phyloP scores from a whole-genome alignment of 805 yeast species.

The Metschnikowia bowlesiae region DNA sequence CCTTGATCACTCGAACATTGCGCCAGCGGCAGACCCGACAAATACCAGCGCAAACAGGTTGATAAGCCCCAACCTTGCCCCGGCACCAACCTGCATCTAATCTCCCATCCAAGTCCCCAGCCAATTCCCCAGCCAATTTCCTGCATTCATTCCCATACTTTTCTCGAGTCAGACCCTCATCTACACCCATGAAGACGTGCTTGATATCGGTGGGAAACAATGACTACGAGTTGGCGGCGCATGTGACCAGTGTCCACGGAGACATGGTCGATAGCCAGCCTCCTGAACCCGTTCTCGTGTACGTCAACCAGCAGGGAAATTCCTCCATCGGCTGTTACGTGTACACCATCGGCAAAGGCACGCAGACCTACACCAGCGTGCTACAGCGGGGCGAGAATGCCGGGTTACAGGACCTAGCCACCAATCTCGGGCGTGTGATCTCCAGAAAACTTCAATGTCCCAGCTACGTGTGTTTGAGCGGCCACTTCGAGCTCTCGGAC shows the following conservation, averaged over 20 bases:
- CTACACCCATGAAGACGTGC: constrained; percentile 9
- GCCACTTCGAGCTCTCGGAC: constrained; percentile 23
- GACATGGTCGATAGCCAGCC: constrained; percentile 1
- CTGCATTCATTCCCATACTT: not conserved
- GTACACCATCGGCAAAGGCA: constrained; percentile 35
- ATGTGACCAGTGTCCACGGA: not conserved
- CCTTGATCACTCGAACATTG: no score
- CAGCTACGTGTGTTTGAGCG: constrained; percentile 43
- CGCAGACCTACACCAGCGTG: constrained; percentile 35
- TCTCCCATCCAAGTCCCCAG: no score
- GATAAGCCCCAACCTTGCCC: no score
- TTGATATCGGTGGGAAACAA: constrained; percentile 10
- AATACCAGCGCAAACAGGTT: no score
- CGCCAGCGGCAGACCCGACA: no score
- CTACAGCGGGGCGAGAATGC: constrained; percentile 41
- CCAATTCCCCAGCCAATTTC: not conserved
- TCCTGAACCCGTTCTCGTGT: constrained; percentile 27
- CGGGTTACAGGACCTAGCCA: constrained; percentile 38
- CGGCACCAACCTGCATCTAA: no score
- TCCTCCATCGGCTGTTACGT: constrained; percentile 40
- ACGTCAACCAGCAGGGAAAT: constrained; percentile 24
- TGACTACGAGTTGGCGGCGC: constrained; percentile 13
- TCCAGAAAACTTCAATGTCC: constrained; percentile 40
- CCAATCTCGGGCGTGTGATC: constrained; percentile 38
- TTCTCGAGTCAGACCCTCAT: not conserved